Percentiles rank a stretch among this genome's conserved stretches.
Evolutionary conservation across 2,329 filamentous ascomycete species (phyloP).

Genomic region (Basipetospora chlamydospora): DNA sequence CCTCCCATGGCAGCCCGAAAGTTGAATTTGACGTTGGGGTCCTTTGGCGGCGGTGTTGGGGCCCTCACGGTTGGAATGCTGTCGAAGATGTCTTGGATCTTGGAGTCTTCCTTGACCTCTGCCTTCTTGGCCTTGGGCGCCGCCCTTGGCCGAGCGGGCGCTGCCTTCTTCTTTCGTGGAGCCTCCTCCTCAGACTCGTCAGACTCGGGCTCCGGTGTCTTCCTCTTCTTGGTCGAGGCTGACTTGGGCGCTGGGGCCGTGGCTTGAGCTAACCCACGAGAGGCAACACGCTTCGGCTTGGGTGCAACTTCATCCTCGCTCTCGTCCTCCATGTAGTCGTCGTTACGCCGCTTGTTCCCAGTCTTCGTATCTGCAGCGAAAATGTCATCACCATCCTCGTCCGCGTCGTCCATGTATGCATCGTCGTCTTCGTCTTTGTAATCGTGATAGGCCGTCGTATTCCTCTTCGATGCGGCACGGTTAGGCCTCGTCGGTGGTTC

Average conservation of each 20-base stretch:
- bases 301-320: slow-evolving; percentile 56
- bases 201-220: slow-evolving; percentile 37
- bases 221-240: slow-evolving; percentile 39
- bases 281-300: slow-evolving; percentile 42
- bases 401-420: slow-evolving; percentile 51
- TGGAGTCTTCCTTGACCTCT: slow-evolving; percentile 50
- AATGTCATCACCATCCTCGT: slow-evolving; percentile 64
- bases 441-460: slow-evolving; percentile 25
- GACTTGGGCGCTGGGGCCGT: slow-evolving; percentile 10
- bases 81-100: slow-evolving; percentile 69
- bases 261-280: slow-evolving; percentile 20
- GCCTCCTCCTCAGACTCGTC: slow-evolving; percentile 45
- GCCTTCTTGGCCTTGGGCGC: slow-evolving; percentile 47
- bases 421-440: slow-evolving; percentile 33
- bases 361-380: slow-evolving; percentile 60
- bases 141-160: slow-evolving; percentile 42
- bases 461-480: slow-evolving; percentile 20
- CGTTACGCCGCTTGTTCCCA: slow-evolving; percentile 51
- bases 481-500: slow-evolving; percentile 8
- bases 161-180: slow-evolving; percentile 47
- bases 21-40: slow-evolving; percentile 63
- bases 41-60: slow-evolving; percentile 66
- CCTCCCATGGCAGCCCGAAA: slow-evolving; percentile 47
- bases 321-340: slow-evolving; percentile 61
- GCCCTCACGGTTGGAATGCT: slow-evolving; percentile 71